Evolutionary conservation across 345 rosid species (phyloP), one percentile per base, ranked within the genome.

Genomic region (Cardiospermum halicacabum): DNA sequence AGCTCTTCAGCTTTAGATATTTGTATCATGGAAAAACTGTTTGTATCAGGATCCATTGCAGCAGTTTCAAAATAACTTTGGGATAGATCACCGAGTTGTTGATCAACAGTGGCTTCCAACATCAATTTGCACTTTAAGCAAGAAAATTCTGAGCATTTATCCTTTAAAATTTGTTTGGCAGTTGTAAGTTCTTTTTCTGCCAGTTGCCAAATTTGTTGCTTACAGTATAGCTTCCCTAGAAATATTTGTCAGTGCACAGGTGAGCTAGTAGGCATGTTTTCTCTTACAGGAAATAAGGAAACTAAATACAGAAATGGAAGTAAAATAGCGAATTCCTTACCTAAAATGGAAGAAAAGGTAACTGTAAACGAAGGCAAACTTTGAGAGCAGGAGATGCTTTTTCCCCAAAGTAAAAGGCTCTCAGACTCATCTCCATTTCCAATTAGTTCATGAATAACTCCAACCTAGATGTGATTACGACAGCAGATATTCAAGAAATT

Each of bases 341-440:
- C 99, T 81, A 91, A 78, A 19, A 78, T 79, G 24, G 89, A 81
- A 66, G 87, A 84, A 80, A 91, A 94, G 25, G 88, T 85, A 73
- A 83, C 83, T 45, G 62, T 69, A 79, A 87, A 91, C 51, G 77
- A 80, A 25, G 80, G 77, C 74, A 94, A 71, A 72, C 73, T 72
- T 64, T 80, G 92, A 18, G 67, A 75, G 69, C 59, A 74, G 31
- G 97, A 80, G 76, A 94, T 80, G 63, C 69, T 79, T 79, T 84
- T 87, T 54, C 99, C 99, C 97, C 89, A 91, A n/a, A 72, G 77
- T 55, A 89, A 67, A 62, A 81, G 75, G 42, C 78, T 69, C 76
- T 91, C 95, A 28, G 95, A 95, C 69, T 91, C 91, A 19, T 54
- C 56, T 66, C 90, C 97, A 78, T 94, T 83, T 65, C 99, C 99